These are phyloP conservation scores for Solanum sitiens DNA, from an alignment of 257 asterid genomes.

Conservation along the genomic window DNA sequence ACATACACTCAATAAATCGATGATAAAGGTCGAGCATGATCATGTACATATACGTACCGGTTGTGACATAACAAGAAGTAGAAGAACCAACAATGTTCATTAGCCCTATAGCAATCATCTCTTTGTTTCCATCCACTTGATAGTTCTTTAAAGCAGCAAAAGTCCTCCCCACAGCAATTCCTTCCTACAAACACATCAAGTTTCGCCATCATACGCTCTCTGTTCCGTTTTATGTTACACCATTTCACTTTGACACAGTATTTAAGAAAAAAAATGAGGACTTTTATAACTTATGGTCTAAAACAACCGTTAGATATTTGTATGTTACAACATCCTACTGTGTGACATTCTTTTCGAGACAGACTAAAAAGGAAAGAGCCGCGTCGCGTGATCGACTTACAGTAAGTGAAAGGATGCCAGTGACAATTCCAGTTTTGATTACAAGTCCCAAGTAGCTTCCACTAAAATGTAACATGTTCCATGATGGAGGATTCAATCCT, in stretches of 20 bases:
- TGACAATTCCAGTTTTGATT: conserved; percentile 64
- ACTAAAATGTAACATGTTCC: conserved; percentile 74
- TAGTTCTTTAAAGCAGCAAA: conserved; percentile 86
- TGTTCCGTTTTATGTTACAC: not conserved
- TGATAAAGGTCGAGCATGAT: not conserved
- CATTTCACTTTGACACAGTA: not conserved
- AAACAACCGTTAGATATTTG: not conserved
- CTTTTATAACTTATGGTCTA: accelerated
- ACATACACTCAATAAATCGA: not conserved
- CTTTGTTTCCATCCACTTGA: conserved; percentile 91
- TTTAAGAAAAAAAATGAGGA: not conserved
- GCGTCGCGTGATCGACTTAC: conserved; percentile 10
- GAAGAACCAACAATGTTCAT: conserved; percentile 86
- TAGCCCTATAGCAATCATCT: conserved; percentile 83
- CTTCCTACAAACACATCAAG: conserved; percentile 43
- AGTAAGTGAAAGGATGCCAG: conserved; percentile 86
- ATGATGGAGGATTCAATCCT: conserved; percentile 84
- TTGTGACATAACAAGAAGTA: conserved; percentile 80
- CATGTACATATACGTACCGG: conserved; percentile 25
- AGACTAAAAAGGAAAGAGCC: not conserved
- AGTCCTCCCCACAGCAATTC: conserved; percentile 90
- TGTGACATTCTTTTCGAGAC: no score
- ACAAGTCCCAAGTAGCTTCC: conserved; percentile 55
- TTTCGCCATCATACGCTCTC: not conserved
- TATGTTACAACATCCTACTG: not conserved